Evolutionary conservation across 202 grass and related monocot species (phyloP).

Genomic region (Carex arenaria): DNA sequence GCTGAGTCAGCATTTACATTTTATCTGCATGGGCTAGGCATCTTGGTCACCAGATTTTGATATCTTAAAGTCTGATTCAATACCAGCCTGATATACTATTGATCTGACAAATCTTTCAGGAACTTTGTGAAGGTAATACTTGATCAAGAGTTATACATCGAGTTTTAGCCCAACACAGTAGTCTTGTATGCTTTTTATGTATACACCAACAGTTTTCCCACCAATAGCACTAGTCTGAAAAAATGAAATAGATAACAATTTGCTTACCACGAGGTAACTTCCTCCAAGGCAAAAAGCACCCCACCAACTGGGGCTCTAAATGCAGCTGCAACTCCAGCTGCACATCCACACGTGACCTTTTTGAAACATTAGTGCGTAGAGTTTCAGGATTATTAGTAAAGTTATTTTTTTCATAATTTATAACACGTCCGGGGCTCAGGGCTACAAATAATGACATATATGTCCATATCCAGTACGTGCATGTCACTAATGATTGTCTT

Average conservation of each 20-base stretch:
- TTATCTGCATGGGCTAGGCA: not conserved
- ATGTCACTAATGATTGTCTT: not conserved
- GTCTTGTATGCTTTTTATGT: not conserved
- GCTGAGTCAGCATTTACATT: not conserved
- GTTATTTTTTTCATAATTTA: not conserved
- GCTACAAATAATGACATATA: not conserved
- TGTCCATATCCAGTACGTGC: not conserved
- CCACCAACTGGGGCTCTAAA: constrained; percentile 99
- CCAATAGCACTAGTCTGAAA: not conserved
- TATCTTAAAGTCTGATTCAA: not conserved
- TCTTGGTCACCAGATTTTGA: not conserved
- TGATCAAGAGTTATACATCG: not conserved
- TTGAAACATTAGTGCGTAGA: constrained; percentile 68
- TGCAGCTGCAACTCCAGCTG: constrained; percentile 99
- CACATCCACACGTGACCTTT: constrained; percentile 99
- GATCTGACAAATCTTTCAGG: not conserved
- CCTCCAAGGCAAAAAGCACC: constrained; percentile 89
- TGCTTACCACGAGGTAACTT: constrained; percentile 95
- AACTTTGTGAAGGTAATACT: not conserved
- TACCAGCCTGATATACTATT: not conserved
- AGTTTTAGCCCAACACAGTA: constrained; percentile 1
- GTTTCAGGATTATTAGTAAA: constrained; percentile 27
- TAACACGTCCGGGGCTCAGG: not conserved
- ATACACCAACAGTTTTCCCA: not conserved
- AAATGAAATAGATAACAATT: constrained; percentile 1